These are phyloP conservation scores for Eutypa lata DNA, from an alignment of 2,329 filamentous ascomycete species.

Conservation along the genomic window DNA sequence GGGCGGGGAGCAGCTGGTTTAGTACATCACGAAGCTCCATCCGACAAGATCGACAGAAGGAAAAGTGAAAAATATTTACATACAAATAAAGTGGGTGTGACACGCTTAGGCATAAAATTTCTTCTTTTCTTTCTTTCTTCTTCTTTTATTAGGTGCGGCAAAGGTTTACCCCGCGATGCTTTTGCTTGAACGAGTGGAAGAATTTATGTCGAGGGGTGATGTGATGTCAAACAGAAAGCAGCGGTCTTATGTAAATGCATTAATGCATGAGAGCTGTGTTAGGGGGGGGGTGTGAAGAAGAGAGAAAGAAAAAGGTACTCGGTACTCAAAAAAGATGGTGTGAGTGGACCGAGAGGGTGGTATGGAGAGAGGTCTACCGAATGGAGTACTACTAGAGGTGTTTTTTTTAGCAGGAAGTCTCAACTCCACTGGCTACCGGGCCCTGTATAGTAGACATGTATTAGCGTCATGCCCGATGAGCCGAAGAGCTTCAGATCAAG, in stretches of 20 bases:
- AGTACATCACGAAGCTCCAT: neutral
- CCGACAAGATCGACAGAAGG: neutral
- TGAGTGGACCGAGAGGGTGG: neutral
- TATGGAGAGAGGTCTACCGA: neutral
- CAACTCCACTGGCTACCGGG: neutral
- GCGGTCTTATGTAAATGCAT: neutral
- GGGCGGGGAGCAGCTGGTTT: neutral
- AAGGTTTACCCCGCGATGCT: neutral
- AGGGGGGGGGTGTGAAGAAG: neutral
- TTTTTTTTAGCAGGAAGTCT: neutral
- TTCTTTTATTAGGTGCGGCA: neutral
- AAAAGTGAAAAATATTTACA: neutral
- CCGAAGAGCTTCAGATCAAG: too few species aligned
- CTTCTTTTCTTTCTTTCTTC: neutral
- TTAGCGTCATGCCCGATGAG: neutral
- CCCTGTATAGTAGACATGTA: neutral
- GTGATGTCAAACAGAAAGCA: neutral
- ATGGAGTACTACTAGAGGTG: neutral
- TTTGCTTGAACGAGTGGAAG: neutral
- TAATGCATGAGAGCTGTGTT: neutral
- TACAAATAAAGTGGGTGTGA: neutral
- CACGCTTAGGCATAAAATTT: neutral
- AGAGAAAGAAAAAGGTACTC: neutral
- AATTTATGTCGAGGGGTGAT: neutral
- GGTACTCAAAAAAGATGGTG: neutral